Conservation (phyloP, 2,329 filamentous ascomycete species). For the Ustilaginoidea virens region DNA sequence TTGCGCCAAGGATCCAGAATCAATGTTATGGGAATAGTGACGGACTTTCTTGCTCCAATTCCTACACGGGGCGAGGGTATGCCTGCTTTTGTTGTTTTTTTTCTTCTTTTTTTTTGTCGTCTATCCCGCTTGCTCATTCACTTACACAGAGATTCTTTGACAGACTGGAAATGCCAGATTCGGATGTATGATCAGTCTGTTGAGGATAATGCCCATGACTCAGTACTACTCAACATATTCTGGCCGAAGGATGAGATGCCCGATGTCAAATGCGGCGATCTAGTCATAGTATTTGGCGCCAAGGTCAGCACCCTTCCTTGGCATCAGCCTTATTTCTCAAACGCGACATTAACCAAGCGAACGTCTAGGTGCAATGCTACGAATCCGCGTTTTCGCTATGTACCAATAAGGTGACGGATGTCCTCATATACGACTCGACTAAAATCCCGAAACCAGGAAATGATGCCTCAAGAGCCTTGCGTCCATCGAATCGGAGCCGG, state of each 20-base stretch:
- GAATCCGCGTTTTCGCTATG: constrained; percentile 24
- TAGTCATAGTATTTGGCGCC: constrained; percentile 30
- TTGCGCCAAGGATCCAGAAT: constrained; percentile 18
- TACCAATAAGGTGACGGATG: constrained; percentile 22
- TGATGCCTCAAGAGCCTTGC: constrained; percentile 18
- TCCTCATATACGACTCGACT: constrained; percentile 26
- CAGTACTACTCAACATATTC: constrained; percentile 45
- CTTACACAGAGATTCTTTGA: constrained; percentile 1
- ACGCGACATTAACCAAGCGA: constrained; percentile 2
- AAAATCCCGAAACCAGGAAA: constrained; percentile 18
- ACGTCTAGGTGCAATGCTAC: constrained; percentile 25
- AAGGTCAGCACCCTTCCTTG: no score
- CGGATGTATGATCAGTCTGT: constrained; percentile 43
- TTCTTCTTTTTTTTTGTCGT: no score
- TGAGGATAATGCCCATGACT: constrained; percentile 23
- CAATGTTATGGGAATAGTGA: constrained; percentile 56
- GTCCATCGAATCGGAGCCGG: constrained; percentile 6
- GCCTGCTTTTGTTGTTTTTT: not conserved
- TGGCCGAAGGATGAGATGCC: constrained; percentile 33
- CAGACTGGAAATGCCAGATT: constrained; percentile 46
- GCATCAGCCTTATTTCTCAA: no score
- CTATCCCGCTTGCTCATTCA: not conserved
- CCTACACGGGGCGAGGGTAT: constrained; percentile 35
- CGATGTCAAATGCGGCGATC: constrained; percentile 22
- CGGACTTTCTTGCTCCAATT: constrained; percentile 42